Percentiles rank a stretch among this genome's conserved stretches.
These are phyloP conservation scores for Secale cereale DNA, from an alignment of 176 grass and related monocot species.

Conservation along the genomic window DNA sequence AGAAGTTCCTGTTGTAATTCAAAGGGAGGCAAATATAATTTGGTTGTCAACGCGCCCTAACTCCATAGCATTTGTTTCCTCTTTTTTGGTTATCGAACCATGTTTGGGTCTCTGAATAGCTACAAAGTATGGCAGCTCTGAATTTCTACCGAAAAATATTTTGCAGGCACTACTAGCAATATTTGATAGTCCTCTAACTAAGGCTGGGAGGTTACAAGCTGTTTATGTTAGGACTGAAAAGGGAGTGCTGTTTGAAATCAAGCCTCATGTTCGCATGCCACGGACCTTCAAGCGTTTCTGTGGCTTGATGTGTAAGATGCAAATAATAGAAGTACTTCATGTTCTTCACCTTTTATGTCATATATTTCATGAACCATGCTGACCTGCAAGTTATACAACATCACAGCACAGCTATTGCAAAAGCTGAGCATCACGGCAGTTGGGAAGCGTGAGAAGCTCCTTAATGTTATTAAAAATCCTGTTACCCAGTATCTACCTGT, in stretches of 20 bases:
- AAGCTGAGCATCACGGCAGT: conserved; percentile 94
- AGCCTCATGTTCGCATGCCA: conserved; percentile 87
- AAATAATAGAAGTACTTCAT: background rate
- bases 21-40: background rate
- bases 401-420: conserved; percentile 87
- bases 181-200: conserved; percentile 94
- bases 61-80: background rate
- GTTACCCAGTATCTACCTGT: conserved; percentile 79
- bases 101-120: background rate
- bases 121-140: background rate
- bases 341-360: background rate
- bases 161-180: conserved; percentile 84
- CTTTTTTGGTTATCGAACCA: background rate
- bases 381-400: conserved; percentile 13
- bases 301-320: conserved; percentile 86
- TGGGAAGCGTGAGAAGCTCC: conserved; percentile 89
- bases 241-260: conserved; percentile 93
- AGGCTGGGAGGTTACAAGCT: conserved; percentile 90
- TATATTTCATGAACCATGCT: background rate
- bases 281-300: conserved; percentile 90
- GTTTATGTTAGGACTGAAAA: conserved; percentile 95
- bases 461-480: conserved; percentile 97
- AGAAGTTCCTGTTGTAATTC: background rate
- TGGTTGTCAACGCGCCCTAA: background rate
- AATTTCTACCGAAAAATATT: conserved; percentile 6